Evolutionary conservation across 2,329 filamentous ascomycete species (phyloP).

Genomic region (Macrophomina pseudophaseolina): DNA sequence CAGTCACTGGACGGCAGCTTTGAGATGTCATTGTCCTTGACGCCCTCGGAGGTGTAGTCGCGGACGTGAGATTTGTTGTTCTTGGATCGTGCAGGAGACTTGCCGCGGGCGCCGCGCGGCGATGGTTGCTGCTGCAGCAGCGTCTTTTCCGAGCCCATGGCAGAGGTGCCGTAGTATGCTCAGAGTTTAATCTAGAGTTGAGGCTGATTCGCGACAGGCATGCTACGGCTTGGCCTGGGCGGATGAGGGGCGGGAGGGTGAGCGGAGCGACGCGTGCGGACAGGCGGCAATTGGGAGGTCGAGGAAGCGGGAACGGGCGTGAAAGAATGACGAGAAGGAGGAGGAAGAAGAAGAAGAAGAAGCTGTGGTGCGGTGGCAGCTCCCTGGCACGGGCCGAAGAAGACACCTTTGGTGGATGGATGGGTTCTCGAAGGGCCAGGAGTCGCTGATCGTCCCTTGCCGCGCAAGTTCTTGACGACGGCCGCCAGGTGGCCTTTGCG

Average conservation of each 20-base stretch:
- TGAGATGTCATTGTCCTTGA: constrained; percentile 91
- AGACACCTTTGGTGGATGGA: constrained; percentile 21
- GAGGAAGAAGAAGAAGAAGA: constrained; percentile 23
- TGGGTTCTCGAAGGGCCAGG: constrained; percentile 21
- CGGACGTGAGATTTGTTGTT: constrained; percentile 38
- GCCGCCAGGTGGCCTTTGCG: constrained; percentile 16
- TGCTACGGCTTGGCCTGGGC: constrained; percentile 27
- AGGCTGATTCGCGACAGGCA: constrained; percentile 25
- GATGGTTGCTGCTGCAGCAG: constrained; percentile 21
- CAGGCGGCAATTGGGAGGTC: constrained; percentile 9
- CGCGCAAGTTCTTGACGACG: constrained; percentile 8
- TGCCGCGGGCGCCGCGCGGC: constrained; percentile 37
- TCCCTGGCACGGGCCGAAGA: background rate
- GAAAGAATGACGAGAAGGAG: constrained; percentile 26
- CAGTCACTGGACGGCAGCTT: constrained; percentile 84
- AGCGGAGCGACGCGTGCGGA: constrained; percentile 3
- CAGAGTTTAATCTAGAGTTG: constrained; percentile 24
- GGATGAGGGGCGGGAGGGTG: constrained; percentile 4
- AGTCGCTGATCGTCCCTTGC: constrained; percentile 4
- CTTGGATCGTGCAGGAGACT: constrained; percentile 42
- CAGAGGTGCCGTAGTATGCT: constrained; percentile 10
- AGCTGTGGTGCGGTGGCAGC: constrained; percentile 19
- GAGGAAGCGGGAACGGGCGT: constrained; percentile 5
- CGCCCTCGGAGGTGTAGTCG: constrained; percentile 77
- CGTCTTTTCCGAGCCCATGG: constrained; percentile 27